Evolutionary conservation across 257 asterid species (phyloP), one percentile per base, ranked within the genome.

Genomic region (Gentiana macrophylla): DNA sequence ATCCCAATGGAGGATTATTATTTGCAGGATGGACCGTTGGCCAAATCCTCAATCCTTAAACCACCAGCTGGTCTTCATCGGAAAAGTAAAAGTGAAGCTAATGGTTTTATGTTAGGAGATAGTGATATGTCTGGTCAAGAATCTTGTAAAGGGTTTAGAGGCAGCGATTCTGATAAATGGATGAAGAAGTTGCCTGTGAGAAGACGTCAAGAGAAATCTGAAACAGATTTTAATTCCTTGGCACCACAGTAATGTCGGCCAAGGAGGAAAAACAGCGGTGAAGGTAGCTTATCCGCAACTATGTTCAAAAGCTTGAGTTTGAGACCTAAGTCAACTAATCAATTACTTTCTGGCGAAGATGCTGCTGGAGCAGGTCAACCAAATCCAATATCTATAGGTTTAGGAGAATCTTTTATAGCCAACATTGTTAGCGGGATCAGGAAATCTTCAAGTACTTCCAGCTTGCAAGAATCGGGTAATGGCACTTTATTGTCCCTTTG

Each of bases 401-500:
- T 67, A 65, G 84, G 77, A 43, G 95, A 88, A 67, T 77, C 79
- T 52, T 49, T 68, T 59, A 33, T 74, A 50, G 61, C 68, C 0
- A 80, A 86, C 32, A 64, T 44, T 48, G 46, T 63, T 11, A 63
- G 59, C 41, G 81, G 81, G 57, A 87, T 82, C 4, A 69, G 83
- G 51, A 91, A 83, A 68, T 87, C 92, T 1, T 80, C 92, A 6
- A 87, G 96, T 53, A 62, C 89, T 6, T 71, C 98, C 34, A 76
- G 74, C 66, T 79, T 86, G 72, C 86, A 76, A 59, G 98, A 87
- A 57, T 66, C 94, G 2, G 96, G 84, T 5, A 69, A 61, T 56
- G 56, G 82, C 7, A 3, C 83, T 4, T 66, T 76, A 60, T 77
- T 80, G 55, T 80, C 93, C 45, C 55, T 86, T 6, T 86, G 89